These are phyloP conservation scores for Dovyalis caffra DNA, from an alignment of 345 rosid species.

Conservation along the genomic window DNA sequence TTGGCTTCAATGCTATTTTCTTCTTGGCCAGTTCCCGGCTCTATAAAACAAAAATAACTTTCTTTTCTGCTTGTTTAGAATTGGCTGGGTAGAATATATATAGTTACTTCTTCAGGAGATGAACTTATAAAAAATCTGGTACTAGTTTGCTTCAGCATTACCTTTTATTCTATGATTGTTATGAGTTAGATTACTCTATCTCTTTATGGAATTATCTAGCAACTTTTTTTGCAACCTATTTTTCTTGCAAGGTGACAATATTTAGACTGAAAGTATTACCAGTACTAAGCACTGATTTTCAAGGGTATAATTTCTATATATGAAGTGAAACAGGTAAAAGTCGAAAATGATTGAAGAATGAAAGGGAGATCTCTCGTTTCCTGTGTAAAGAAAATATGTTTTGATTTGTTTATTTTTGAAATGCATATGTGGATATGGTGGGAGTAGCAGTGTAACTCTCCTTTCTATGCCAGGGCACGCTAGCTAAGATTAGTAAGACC, in stretches of 20 bases:
- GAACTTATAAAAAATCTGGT: conserved; percentile 1
- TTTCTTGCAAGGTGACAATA: not conserved
- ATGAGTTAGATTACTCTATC: conserved; percentile 8
- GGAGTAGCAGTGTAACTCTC: conserved; percentile 31
- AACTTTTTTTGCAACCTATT: too few relatives aligned
- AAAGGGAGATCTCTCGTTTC: conserved; percentile 47
- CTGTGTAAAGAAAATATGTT: conserved; percentile 29
- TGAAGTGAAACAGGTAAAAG: conserved; percentile 21
- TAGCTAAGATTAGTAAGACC: conserved; percentile 27
- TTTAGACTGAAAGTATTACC: not conserved
- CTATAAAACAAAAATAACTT: conserved; percentile 13
- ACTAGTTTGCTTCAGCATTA: conserved; percentile 1
- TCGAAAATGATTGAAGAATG: conserved; percentile 45
- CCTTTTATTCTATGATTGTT: conserved; percentile 1
- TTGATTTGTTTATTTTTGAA: conserved; percentile 13
- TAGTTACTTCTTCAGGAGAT: not conserved
- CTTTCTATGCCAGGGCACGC: conserved; percentile 45
- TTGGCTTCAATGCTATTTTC: not conserved
- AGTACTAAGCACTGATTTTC: conserved; percentile 6
- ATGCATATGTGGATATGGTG: conserved; percentile 1
- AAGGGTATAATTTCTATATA: conserved; percentile 1
- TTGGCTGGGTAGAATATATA: conserved; percentile 1
- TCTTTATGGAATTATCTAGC: not conserved
- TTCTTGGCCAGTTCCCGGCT: conserved; percentile 1
- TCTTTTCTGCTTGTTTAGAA: conserved; percentile 10